Percentiles rank a stretch among this genome's conserved stretches.
Conservation (phyloP, 208 protist genomes). For the Herpetomonas samuelpessoai region DNA sequence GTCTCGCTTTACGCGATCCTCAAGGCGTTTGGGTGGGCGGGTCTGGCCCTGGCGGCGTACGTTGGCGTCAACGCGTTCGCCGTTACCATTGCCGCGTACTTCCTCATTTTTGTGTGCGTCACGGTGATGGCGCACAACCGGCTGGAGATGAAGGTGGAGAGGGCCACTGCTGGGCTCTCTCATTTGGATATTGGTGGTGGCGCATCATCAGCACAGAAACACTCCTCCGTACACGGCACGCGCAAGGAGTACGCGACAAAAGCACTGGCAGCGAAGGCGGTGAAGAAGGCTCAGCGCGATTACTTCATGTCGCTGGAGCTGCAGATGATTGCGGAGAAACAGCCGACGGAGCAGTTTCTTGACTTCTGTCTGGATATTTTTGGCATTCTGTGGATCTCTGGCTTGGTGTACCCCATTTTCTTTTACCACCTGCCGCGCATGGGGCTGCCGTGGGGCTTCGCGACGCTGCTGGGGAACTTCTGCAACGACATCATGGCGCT, state of each 20-base stretch:
- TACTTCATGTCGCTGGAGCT: slow-evolving; percentile 65
- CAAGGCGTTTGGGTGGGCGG: slow-evolving; percentile 53
- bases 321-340: slow-evolving; percentile 44
- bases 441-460: slow-evolving; percentile 52
- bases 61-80: slow-evolving; percentile 26
- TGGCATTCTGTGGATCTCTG: slow-evolving; percentile 75
- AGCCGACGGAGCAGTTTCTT: slow-evolving; percentile 68
- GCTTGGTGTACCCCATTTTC: slow-evolving; percentile 45
- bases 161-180: slow-evolving; percentile 24
- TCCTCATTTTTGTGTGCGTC: slow-evolving; percentile 49
- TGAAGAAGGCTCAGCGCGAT: slow-evolving; percentile 19
- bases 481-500: slow-evolving; percentile 77
- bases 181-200: neutral
- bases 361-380: slow-evolving; percentile 86
- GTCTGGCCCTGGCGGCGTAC: slow-evolving; percentile 46
- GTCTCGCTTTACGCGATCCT: slow-evolving; percentile 35
- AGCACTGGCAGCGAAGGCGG: neutral
- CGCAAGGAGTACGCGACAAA: neutral
- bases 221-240: neutral
- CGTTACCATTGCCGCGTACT: slow-evolving; percentile 46
- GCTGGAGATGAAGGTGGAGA: slow-evolving; percentile 31
- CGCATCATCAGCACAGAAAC: too few relatives aligned
- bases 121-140: slow-evolving; percentile 56
- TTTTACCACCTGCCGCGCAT: slow-evolving; percentile 47
- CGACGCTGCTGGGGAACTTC: slow-evolving; percentile 70